Percentiles rank a stretch among this genome's conserved stretches.
phyloP scores from a whole-genome alignment of 1,284 basidiomycete genomes.

The Puccinia triticina region DNA sequence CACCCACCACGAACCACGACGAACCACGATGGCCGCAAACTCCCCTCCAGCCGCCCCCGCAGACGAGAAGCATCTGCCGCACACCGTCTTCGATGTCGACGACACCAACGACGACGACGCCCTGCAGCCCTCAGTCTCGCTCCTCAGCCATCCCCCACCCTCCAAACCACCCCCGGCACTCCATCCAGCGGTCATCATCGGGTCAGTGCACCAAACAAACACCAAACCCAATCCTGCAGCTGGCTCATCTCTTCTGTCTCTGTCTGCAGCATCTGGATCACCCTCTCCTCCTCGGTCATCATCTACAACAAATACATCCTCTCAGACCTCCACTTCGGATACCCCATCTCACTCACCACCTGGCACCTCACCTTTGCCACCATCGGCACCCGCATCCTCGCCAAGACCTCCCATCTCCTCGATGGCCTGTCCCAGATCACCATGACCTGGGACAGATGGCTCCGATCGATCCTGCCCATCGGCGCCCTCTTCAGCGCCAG shows the following conservation, averaged over 20 bases:
- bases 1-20: no score
- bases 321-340: conserved; percentile 34
- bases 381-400: conserved; percentile 30
- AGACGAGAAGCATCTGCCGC: conserved; percentile 7
- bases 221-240: no score
- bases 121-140: neutral
- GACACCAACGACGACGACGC: neutral
- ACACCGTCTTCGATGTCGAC: conserved; percentile 45
- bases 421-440: conserved; percentile 51
- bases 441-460: conserved; percentile 59
- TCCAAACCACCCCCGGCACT: conserved; percentile 20
- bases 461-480: conserved; percentile 52
- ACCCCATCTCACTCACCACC: conserved; percentile 35
- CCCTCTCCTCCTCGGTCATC: conserved; percentile 54
- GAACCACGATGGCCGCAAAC: no score
- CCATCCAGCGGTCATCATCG: conserved; percentile 50
- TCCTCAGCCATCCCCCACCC: neutral
- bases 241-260: neutral
- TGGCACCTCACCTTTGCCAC: conserved; percentile 49
- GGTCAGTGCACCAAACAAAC: no score
- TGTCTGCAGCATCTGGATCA: conserved; percentile 55
- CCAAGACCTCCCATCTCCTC: conserved; percentile 51
- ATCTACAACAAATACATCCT: conserved; percentile 56
- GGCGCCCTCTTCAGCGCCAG: conserved; percentile 53
- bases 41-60: neutral